A percentile compares a stretch with the other conserved stretches of the same genome.
Conservation (phyloP, 1,284 basidiomycete genomes). For the Naganishia sp. region DNA sequence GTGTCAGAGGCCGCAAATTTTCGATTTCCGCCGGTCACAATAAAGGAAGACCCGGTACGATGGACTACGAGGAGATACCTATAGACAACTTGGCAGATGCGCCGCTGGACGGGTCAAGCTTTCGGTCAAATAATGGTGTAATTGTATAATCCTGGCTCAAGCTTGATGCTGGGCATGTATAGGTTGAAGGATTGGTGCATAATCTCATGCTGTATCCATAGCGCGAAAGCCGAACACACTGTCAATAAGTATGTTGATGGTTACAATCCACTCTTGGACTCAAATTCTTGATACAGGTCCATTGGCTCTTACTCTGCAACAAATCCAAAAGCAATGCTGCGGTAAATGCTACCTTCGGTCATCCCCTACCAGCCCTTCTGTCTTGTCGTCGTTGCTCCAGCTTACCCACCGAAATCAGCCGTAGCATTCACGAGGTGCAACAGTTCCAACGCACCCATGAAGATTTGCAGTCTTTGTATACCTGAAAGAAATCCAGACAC, state of each 20-base stretch:
- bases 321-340: too few species aligned
- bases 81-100: conserved; percentile 7
- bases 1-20: conserved; percentile 19
- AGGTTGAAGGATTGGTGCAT: not conserved
- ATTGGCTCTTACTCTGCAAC: too few species aligned
- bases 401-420: conserved; percentile 26
- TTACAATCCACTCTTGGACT: too few species aligned
- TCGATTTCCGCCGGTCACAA: not conserved
- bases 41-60: not conserved
- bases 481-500: conserved; percentile 53
- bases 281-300: too few species aligned
- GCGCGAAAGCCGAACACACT: too few species aligned
- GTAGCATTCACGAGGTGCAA: too few species aligned
- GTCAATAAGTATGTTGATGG: too few species aligned
- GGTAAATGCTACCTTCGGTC: not conserved
- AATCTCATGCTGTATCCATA: conserved; percentile 6
- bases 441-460: conserved; percentile 46
- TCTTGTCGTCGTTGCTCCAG: conserved; percentile 43
- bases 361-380: conserved; percentile 32
- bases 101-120: not conserved
- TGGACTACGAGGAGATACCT: conserved; percentile 25
- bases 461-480: conserved; percentile 53
- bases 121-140: conserved; percentile 3
- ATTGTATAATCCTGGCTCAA: conserved; percentile 20
- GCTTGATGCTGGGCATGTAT: conserved; percentile 15